Base-by-base conservation (phyloP, 2,329 filamentous ascomycete species). In the Pestalotiopsis sp. region DNA sequence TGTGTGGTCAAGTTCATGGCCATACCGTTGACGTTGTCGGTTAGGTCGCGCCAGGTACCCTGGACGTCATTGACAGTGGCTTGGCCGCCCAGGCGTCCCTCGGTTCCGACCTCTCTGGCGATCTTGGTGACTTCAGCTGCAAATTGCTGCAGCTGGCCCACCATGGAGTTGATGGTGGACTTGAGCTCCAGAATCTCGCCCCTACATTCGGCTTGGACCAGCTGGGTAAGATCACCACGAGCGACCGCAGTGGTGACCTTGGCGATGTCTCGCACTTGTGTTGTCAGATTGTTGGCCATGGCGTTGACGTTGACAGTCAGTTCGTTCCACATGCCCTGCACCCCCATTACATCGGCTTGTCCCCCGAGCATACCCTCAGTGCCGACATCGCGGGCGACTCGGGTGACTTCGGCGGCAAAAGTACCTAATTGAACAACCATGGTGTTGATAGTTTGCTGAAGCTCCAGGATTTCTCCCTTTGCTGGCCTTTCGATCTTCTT, bases 111-210 rank as follows among this genome's bases (percentile, higher is more conserved):
- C 81, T 98, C 95, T 79, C 94, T 92, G 49, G 95, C 95, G 76
- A 99, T 93, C 81, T 96, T 97, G 49, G 95, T 98, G 75, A 99
- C 96, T 83, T 98, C 95, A 77, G 94, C 93, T 11, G 96, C 96
- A 78, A 98, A 98, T 78, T 98, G 95, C 77, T 97, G 94, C 68
- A 99, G 86, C 80, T 98, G 96, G 79, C 98, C 96, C 73, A 99
- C 95, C 95, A 99, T 99, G 79, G 93, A 96, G 82, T 99, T 99
- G 85, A 98, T 99, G 61, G 96, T 98, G 69, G 94, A 95, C 82
- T 99, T 99, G 77, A 99, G 92, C 83, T 93, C 94, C 78, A 91
- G 92, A 76, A 95, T 98, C 86, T 95, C 96, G 81, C 92, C 97
- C 83, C 91, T 92, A 82, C 93, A 95, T 77, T 93, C 94, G 70